These are phyloP conservation scores for Calonectria hongkongensis DNA, from an alignment of 2,329 filamentous ascomycete genomes.

Conservation along the genomic window DNA sequence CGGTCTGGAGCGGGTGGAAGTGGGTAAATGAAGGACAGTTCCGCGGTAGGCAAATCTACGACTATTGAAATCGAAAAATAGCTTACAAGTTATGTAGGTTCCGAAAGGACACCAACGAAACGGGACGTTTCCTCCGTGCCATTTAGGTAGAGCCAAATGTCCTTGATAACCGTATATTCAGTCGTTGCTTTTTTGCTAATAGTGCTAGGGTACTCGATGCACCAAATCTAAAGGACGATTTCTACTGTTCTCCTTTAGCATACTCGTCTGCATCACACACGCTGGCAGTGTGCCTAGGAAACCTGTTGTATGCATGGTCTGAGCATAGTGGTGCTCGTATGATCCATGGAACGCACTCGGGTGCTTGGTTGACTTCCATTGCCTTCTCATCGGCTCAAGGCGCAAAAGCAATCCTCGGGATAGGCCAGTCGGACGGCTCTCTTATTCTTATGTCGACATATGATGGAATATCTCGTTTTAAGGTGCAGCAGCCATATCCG, in stretches of 20 bases:
- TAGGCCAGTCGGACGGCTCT: conserved; percentile 85
- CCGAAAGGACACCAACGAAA: conserved; percentile 40
- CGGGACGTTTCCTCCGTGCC: conserved; percentile 80
- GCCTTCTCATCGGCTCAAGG: conserved; percentile 90
- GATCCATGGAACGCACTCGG: conserved; percentile 60
- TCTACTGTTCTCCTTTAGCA: conserved; percentile 93
- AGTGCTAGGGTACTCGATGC: conserved; percentile 85
- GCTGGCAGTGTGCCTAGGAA: conserved; percentile 88
- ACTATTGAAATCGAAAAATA: neutral
- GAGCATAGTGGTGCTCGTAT: conserved; percentile 79
- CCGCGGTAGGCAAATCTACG: conserved; percentile 33
- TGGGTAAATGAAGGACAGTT: conserved; percentile 49
- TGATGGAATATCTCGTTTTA: conserved; percentile 82
- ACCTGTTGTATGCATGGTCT: conserved; percentile 91
- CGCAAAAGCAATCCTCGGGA: conserved; percentile 86
- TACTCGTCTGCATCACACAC: conserved; percentile 85
- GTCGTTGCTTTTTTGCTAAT: conserved; percentile 56
- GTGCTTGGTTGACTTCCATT: conserved; percentile 84
- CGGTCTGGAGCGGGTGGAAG: conserved; percentile 53
- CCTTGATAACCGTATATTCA: neutral
- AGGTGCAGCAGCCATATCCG: conserved; percentile 81
- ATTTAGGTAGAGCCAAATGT: conserved; percentile 78
- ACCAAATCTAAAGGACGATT: conserved; percentile 92
- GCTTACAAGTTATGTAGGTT: conserved; percentile 43
- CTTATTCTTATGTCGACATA: conserved; percentile 86